Evolutionary conservation across 495 filamentous ascomycete genomes (phyloP).

Genomic region (Penicillium angulare): DNA sequence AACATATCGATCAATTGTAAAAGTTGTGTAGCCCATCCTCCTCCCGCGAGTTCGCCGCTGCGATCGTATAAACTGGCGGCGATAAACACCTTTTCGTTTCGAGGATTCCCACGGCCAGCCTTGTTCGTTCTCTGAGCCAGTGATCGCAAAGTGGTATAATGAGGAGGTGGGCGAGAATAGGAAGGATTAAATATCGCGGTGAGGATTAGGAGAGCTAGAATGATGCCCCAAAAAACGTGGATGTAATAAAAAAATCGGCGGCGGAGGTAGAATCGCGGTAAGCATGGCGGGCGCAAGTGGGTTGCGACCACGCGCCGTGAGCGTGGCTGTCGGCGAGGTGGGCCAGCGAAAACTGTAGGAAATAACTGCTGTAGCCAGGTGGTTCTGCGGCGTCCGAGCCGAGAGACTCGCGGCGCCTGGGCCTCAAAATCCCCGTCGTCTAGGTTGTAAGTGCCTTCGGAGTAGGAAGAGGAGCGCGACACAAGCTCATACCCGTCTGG

Average conservation of each 20-base stretch:
- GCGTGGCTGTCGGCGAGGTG: conserved; percentile 31
- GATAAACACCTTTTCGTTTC: conserved; percentile 70
- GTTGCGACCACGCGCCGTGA: conserved; percentile 25
- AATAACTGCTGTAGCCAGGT: conserved; percentile 32
- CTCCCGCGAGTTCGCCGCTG: conserved; percentile 54
- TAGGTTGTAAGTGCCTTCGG: conserved; percentile 46
- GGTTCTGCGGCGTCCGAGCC: conserved; percentile 20
- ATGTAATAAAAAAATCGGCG: conserved; percentile 67
- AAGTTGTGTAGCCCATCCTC: conserved; percentile 65
- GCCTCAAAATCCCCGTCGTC: conserved; percentile 51
- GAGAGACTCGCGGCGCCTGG: conserved; percentile 31
- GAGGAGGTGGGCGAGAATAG: conserved; percentile 53
- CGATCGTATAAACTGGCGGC: conserved; percentile 71
- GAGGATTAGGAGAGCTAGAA: conserved; percentile 56
- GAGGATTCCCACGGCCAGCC: conserved; percentile 59
- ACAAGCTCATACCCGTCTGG: conserved; percentile 49
- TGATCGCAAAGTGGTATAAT: conserved; percentile 45
- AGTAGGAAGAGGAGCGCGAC: conserved; percentile 44
- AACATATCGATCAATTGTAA: conserved; percentile 61
- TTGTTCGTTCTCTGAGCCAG: conserved; percentile 32
- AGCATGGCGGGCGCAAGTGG: conserved; percentile 24
- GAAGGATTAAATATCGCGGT: conserved; percentile 58
- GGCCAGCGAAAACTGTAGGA: conserved; percentile 26
- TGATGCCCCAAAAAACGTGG: conserved; percentile 61
- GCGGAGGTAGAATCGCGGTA: conserved; percentile 49